Evolutionary conservation across 148 eudicot species (phyloP), one percentile per base, ranked within the genome.

Genomic region (Cornus florida): DNA sequence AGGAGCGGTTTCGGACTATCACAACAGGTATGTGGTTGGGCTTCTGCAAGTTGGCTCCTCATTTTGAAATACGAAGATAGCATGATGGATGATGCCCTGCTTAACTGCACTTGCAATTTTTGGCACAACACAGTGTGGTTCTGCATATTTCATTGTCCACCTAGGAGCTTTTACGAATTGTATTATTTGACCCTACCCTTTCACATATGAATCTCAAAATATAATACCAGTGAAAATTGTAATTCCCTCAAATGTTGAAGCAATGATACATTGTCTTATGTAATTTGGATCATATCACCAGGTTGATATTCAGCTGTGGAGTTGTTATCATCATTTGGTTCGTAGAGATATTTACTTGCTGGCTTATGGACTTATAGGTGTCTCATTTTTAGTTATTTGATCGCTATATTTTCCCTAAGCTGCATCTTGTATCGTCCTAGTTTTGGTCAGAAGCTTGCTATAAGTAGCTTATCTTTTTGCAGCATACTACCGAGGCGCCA

Each of bases 401-500:
- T 69, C 16, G 71, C 41, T 69, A 32, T 32, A 12, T 67, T 69
- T 32, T 12, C 33, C 17, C n/a, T 69, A 19, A 12, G 19, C 71
- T 32, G 71, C 38, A 35, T 32, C 16, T 31, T 23, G 35, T 67
- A 23, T 67, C 70, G 28, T 67, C 9, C 11, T 28, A 24, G 10
- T 67, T 33, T 32, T 32, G n/a, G 4, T 35, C 5, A 14, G 43
- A 69, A 32, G 22, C 33, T 66, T 38, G 69, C 16, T 1, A 17
- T 62, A 12, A 31, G 9, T 12, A 2, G 12, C 11, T 10, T 14
- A 24, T 39, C n/a, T 56, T 64, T 64, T 41, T 83, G 88, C 86
- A 86, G 88, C 88, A 75, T 86, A 83, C 59, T 83, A 86, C 59
- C 86, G 88, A 64, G 86, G 88, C 78, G 88, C 88, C 73, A 85